These are phyloP conservation scores for Xylaria flabelliformis DNA, from an alignment of 495 filamentous ascomycete genomes.

Conservation along the genomic window DNA sequence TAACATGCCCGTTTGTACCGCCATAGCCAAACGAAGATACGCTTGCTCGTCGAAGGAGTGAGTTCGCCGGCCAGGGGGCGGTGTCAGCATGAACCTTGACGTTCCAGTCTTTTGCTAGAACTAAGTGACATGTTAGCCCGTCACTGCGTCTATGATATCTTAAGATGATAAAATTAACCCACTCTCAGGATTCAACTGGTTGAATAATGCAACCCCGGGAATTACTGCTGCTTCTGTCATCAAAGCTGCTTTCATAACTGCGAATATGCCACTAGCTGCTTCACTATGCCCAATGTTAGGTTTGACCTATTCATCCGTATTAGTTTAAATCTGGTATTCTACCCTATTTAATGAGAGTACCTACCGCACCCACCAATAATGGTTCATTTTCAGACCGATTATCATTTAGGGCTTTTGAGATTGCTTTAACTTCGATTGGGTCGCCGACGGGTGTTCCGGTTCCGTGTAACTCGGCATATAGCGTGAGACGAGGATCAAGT, in stretches of 20 bases:
- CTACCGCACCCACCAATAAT: constrained; percentile 55
- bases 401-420: not conserved
- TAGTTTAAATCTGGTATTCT: not conserved
- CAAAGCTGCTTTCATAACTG: constrained; percentile 11
- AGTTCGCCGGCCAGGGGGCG: not conserved
- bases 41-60: not conserved
- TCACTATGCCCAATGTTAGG: constrained; percentile 7
- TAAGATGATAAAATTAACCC: not conserved
- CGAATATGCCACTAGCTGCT: not conserved
- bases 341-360: not conserved
- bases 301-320: constrained; percentile 9
- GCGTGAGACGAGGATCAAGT: constrained; percentile 40
- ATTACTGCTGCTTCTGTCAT: constrained; percentile 6
- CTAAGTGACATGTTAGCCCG: not conserved
- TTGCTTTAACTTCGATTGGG: not conserved
- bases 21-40: constrained; percentile 5
- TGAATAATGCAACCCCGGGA: constrained; percentile 7
- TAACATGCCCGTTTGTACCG: constrained; percentile 4
- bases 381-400: constrained; percentile 20
- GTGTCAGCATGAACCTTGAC: not conserved
- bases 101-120: constrained; percentile 11
- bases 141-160: not conserved
- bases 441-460: constrained; percentile 31
- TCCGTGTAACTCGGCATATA: constrained; percentile 52
- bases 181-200: constrained; percentile 10